Conservation (phyloP, 495 filamentous ascomycete species). For the Melanomma pulvis-pyrius region DNA sequence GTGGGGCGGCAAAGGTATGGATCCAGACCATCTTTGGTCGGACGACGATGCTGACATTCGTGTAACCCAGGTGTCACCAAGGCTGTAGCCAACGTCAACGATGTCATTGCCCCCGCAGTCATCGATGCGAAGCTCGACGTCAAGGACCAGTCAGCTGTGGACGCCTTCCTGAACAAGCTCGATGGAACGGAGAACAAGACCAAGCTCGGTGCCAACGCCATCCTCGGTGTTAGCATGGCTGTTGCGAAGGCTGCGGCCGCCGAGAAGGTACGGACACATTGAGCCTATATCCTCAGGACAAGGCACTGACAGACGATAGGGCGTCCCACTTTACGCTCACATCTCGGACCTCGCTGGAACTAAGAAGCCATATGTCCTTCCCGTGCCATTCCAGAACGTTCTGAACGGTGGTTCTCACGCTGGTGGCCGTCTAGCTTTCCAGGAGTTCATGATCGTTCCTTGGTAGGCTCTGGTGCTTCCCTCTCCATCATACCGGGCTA, state of each 20-base stretch:
- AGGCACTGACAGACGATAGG: constrained; percentile 45
- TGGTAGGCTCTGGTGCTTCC: constrained; percentile 55
- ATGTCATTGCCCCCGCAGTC: constrained; percentile 82
- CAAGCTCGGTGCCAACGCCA: constrained; percentile 97
- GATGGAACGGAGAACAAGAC: constrained; percentile 97
- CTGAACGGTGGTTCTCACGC: constrained; percentile 99
- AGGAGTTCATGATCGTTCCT: constrained; percentile 99
- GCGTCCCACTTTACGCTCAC: constrained; percentile 95
- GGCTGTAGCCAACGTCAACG: constrained; percentile 96
- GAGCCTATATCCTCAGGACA: background rate
- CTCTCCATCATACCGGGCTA: background rate
- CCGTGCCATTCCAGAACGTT: constrained; percentile 99
- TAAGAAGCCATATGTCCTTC: constrained; percentile 99
- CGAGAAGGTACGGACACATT: constrained; percentile 70
- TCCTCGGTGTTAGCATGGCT: constrained; percentile 93
- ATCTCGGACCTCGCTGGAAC: constrained; percentile 97
- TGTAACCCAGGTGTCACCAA: constrained; percentile 69
- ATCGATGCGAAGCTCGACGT: constrained; percentile 94
- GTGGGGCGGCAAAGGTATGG: constrained; percentile 87
- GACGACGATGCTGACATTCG: constrained; percentile 18
- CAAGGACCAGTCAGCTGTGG: constrained; percentile 92
- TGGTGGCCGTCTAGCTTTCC: constrained; percentile 97
- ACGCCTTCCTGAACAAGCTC: constrained; percentile 92
- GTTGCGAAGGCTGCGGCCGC: constrained; percentile 98
- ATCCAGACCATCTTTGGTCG: background rate